A percentile compares a stretch with the other conserved stretches of the same genome.
Conservation (phyloP, 1,139 yeast genomes). For the Lodderomyces elongisporus region DNA sequence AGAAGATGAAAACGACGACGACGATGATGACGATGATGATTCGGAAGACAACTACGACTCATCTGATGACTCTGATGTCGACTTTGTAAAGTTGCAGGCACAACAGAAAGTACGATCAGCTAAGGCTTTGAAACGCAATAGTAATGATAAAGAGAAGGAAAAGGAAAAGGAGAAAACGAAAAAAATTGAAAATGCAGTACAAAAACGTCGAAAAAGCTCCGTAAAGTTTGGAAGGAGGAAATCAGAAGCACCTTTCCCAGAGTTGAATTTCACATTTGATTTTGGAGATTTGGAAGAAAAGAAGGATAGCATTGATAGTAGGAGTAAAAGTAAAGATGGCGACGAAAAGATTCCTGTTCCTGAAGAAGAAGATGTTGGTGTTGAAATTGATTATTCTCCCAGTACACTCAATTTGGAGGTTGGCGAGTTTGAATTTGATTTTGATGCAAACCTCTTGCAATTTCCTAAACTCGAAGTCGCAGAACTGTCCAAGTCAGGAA, state of each 20-base stretch:
- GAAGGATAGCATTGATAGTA: constrained; percentile 10
- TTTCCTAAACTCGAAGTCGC: constrained; percentile 52
- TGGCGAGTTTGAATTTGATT: constrained; percentile 31
- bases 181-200: constrained; percentile 1
- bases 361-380: constrained; percentile 67
- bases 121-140: constrained; percentile 42
- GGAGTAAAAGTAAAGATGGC: constrained; percentile 6
- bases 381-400: constrained; percentile 38
- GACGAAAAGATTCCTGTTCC: constrained; percentile 5
- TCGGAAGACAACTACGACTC: constrained; percentile 23
- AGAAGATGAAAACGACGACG: constrained; percentile 30
- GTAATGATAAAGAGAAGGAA: constrained; percentile 9
- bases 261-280: constrained; percentile 55
- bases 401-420: constrained; percentile 12
- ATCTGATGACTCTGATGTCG: constrained; percentile 64
- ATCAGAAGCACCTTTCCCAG: constrained; percentile 40
- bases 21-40: constrained; percentile 29
- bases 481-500: no score
- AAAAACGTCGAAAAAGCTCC: constrained; percentile 16
- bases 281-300: constrained; percentile 34
- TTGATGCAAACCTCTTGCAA: constrained; percentile 33
- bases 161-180: constrained; percentile 5
- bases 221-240: constrained; percentile 36
- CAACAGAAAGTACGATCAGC: constrained; percentile 55
- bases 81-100: constrained; percentile 65